Base-by-base conservation (phyloP, 2,329 filamentous ascomycete genomes). In the Zasmidium cellare region DNA sequence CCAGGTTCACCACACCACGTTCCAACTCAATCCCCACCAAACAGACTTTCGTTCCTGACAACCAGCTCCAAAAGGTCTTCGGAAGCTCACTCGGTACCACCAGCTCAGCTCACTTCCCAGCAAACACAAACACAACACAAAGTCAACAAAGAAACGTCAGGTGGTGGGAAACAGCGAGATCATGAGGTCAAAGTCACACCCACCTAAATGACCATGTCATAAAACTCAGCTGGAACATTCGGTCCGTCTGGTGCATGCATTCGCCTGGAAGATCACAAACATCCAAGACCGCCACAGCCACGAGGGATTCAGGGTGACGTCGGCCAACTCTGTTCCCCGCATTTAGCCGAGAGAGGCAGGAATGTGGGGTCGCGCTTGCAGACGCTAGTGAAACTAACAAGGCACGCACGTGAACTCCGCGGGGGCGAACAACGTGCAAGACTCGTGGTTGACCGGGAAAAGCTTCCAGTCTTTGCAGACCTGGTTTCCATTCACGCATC, bases 281-380 rank as follows among this genome's bases (percentile, higher is more conserved):
- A 14, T 18, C 35, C 35, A 41, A 41, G 35, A 14, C 35, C 35
- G 35, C 35, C 35, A 41, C 35, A n/a, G n/a, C n/a, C n/a, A n/a
- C n/a, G n/a, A n/a, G 35, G 16, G 35, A 14, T 22, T 47, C 19
- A 12, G 3, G 14, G 25, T 48, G 24, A 54, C 28, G 25, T 48
- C 44, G 16, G 50, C 22, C 51, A 44, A 35, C 24, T 12, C 41
- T 44, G 18, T 49, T 50, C 46, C 46, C 53, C 53, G 31, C 46
- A 55, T 46, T 24, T 49, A 51, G 35, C 20, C 28, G 19, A 45
- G 24, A 45, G 12, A n/a, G 31, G 28, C n/a, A 54, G 45, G 19
- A 11, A 9, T 24, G 45, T 47, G 45, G 45, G 23, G 45, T 23
- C 19, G 9, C 19, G 14, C 45, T 22, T 46, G 19, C 45, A n/a